Conservation (phyloP, 805 yeast genomes). For the Torulaspora delbrueckii region DNA sequence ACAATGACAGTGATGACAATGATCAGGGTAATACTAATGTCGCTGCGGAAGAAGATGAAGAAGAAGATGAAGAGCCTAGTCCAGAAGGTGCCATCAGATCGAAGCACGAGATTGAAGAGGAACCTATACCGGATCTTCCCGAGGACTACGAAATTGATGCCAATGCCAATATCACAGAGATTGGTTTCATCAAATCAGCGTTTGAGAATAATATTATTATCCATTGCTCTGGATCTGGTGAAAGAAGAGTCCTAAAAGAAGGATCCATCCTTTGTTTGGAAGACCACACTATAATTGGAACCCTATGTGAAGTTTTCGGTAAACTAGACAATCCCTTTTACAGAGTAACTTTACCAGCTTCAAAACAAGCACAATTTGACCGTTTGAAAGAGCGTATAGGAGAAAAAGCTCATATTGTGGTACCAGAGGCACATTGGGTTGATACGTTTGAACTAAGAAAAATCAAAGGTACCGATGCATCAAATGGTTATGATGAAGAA, state of each 20-base stretch:
- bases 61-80: slow-evolving; percentile 44
- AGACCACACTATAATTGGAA: slow-evolving; percentile 67
- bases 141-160: slow-evolving; percentile 54
- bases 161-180: slow-evolving; percentile 60
- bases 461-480: slow-evolving; percentile 87
- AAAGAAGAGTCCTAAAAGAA: slow-evolving; percentile 75
- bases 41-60: slow-evolving; percentile 33
- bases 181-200: slow-evolving; percentile 64
- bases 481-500: slow-evolving; percentile 93
- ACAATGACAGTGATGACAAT: slow-evolving; percentile 21
- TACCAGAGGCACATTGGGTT: slow-evolving; percentile 72
- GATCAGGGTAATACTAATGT: slow-evolving; percentile 15
- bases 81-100: slow-evolving; percentile 66
- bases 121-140: slow-evolving; percentile 62
- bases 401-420: slow-evolving; percentile 64
- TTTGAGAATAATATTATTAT: slow-evolving; percentile 72
- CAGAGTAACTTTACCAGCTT: slow-evolving; percentile 53
- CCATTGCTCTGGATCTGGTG: slow-evolving; percentile 73
- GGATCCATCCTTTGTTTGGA: slow-evolving; percentile 74
- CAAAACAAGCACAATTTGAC: slow-evolving; percentile 13
- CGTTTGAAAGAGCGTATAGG: slow-evolving; percentile 43
- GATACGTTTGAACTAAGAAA: slow-evolving; percentile 67
- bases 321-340: slow-evolving; percentile 77
- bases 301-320: slow-evolving; percentile 85
- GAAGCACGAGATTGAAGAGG: slow-evolving; percentile 70